A percentile compares a stretch with the other conserved stretches of the same genome.
Conservation (phyloP, 345 rosid species). For the Hibiscus trionum region DNA sequence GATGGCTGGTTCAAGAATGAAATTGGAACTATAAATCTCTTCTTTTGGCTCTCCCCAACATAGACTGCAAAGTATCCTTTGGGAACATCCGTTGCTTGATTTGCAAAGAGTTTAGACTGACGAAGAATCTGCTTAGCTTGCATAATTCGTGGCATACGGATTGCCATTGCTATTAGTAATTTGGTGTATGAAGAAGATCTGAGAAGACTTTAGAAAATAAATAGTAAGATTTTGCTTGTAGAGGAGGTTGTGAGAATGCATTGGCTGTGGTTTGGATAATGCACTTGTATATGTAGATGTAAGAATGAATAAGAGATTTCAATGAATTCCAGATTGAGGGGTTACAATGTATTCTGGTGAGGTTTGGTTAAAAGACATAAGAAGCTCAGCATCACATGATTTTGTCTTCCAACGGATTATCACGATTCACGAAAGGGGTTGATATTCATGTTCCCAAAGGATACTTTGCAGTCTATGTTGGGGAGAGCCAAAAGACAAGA, state of each 20-base stretch:
- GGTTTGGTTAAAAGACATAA: not conserved
- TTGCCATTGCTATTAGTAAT: conserved; percentile 2
- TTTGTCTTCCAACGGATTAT: conserved; percentile 19
- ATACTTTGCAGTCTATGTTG: conserved; percentile 19
- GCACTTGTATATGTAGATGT: conserved; percentile 13
- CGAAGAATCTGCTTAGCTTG: conserved; percentile 18
- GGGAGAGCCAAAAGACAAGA: conserved; percentile 21
- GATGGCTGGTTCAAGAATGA: conserved; percentile 24
- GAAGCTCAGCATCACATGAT: conserved; percentile 25
- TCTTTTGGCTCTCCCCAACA: conserved; percentile 24
- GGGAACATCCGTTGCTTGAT: conserved; percentile 12
- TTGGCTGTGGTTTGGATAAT: not conserved
- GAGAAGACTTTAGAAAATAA: not conserved
- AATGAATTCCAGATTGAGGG: not conserved
- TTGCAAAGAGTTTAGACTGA: conserved; percentile 2
- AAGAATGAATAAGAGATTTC: not conserved
- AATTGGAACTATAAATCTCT: conserved; percentile 19
- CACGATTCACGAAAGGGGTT: not conserved
- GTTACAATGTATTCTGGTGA: conserved; percentile 3
- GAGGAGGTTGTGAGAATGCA: conserved; percentile 9
- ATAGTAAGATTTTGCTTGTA: not conserved
- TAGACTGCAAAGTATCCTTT: conserved; percentile 24
- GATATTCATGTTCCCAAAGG: not conserved
- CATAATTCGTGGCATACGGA: conserved; percentile 5
- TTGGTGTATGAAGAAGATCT: not conserved